Evolutionary conservation across 306 rosid genomes (phyloP), one percentile per base, ranked within the genome.

Genomic region (Vigna angularis): DNA sequence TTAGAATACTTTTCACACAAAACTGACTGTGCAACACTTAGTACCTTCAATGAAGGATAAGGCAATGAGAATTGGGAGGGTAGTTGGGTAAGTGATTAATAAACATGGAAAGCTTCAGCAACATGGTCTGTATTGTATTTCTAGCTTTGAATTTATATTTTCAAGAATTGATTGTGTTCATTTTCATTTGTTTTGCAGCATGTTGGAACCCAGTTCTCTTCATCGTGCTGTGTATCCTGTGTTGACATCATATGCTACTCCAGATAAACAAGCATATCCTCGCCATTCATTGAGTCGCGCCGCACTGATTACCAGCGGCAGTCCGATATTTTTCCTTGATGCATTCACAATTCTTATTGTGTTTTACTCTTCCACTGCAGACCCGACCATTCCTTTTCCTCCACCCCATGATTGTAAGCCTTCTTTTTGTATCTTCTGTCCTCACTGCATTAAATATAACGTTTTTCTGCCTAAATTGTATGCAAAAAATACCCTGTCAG

Each of bases 241-340:
- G 86, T 84, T 95, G 84, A 82, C 90, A 47, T 95, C 98, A 26
- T 95, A 89, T 80, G 84, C 98, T 49, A 83, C 90, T 38, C 98
- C 98, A 7, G 97, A 95, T 73, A 83, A 80, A 83, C 97, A 88
- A 87, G 98, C 98, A 52, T 92, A 87, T 84, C 98, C 98, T 70
- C 92, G 95, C 42, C 98, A 91, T 81, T 92, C 98, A 32, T 69
- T 91, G 82, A 92, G 97, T 70, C 98, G 97, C 62, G 98, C 98
- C 45, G 98, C 98, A 13, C 85, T 95, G 75, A 86, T 95, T 79
- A 95, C 97, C 63, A 95, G 98, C 51, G 97, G 97, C 68, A 95
- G 98, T 68, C 98, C 98, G 5, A 92, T 95, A 92, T 95, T 95
- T 83, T 95, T 92, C 86, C 97, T 95, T 13, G 98, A 95, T 68